These are phyloP conservation scores for Arthrobotrys iridis DNA, from an alignment of 2,329 filamentous ascomycete species.

Conservation along the genomic window DNA sequence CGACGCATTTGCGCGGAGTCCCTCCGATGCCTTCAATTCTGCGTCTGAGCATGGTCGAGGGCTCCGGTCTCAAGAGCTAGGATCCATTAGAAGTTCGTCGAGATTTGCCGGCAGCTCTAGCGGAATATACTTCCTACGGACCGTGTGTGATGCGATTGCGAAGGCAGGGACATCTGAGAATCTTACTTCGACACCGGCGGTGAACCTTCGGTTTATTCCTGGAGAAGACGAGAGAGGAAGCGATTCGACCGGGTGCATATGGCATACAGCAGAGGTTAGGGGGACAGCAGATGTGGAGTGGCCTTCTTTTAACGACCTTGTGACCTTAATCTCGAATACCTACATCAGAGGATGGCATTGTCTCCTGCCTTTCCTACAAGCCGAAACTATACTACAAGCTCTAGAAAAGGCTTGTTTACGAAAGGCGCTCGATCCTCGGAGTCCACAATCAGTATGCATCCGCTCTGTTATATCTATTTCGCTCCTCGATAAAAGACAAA, in stretches of 20 bases:
- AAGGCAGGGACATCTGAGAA: constrained; percentile 57
- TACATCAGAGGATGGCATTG: constrained; percentile 71
- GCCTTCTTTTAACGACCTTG: constrained; percentile 65
- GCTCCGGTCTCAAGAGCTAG: constrained; percentile 62
- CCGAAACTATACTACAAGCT: constrained; percentile 65
- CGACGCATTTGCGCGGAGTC: constrained; percentile 42
- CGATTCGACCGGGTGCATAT: constrained; percentile 59
- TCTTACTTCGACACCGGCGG: constrained; percentile 59
- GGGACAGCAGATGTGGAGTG: constrained; percentile 1
- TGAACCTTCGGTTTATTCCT: constrained; percentile 65
- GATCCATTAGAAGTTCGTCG: constrained; percentile 67
- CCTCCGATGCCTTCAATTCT: constrained; percentile 54
- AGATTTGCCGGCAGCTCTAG: constrained; percentile 70
- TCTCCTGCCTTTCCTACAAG: constrained; percentile 69
- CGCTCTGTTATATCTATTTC: constrained; percentile 68
- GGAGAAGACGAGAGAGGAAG: constrained; percentile 68
- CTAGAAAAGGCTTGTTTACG: constrained; percentile 64
- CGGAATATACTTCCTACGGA: constrained; percentile 70
- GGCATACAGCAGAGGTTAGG: constrained; percentile 61
- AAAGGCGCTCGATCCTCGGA: constrained; percentile 59
- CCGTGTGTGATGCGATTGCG: constrained; percentile 66
- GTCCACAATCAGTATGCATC: constrained; percentile 63
- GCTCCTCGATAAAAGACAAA: constrained; percentile 67
- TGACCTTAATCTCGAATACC: constrained; percentile 65
- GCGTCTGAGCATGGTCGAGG: constrained; percentile 54